Conservation (phyloP, 176 grass and related monocot species). For the Bonia amplexicaulis region DNA sequence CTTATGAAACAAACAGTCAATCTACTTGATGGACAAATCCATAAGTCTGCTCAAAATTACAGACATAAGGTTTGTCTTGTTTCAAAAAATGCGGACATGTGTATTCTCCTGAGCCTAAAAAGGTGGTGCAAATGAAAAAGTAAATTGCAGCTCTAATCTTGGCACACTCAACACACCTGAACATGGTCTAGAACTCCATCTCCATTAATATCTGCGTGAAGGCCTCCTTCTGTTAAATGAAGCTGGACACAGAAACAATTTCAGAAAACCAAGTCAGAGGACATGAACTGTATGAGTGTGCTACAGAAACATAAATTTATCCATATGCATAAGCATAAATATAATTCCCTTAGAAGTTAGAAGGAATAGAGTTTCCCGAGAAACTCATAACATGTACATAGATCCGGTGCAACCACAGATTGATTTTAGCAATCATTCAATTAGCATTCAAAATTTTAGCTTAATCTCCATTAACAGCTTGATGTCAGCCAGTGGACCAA, state of each 20-base stretch:
- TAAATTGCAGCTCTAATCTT: constrained; percentile 10
- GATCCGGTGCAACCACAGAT: background rate
- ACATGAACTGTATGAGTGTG: background rate
- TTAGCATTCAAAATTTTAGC: background rate
- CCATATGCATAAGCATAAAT: background rate
- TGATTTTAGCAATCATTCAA: background rate
- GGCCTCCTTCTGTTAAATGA: constrained; percentile 88
- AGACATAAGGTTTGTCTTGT: background rate
- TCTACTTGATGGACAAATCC: background rate
- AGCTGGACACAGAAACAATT: constrained; percentile 45
- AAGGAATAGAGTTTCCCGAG: background rate
- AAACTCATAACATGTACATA: background rate
- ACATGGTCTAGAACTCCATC: constrained; percentile 98
- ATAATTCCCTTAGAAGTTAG: constrained; percentile 10
- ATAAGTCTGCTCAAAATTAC: background rate
- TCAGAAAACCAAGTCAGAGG: background rate
- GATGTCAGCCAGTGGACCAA: background rate
- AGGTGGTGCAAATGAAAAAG: background rate
- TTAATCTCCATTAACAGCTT: background rate
- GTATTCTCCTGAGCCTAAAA: background rate
- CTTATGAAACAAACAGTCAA: background rate
- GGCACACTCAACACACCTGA: constrained; percentile 49
- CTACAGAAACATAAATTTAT: constrained; percentile 9
- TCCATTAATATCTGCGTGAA: constrained; percentile 96
- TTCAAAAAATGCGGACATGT: background rate